phyloP scores from a whole-genome alignment of 2,329 filamentous ascomycete species.

The Paracorniculantispora psalliotae region DNA sequence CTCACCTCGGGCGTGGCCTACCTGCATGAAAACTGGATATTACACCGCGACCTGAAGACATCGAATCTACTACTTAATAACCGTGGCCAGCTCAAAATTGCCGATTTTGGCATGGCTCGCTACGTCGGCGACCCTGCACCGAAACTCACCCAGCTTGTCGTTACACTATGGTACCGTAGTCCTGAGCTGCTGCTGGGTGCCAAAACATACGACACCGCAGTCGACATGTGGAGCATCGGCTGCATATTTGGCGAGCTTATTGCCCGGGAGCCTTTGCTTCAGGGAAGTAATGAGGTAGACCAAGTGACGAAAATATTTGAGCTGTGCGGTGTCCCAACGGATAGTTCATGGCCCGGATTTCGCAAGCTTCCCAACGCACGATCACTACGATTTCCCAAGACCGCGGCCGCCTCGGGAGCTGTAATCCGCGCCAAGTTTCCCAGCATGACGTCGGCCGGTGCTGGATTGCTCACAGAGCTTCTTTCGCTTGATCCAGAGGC shows the following conservation, averaged over 20 bases:
- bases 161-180: slow-evolving; percentile 93
- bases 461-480: slow-evolving; percentile 62
- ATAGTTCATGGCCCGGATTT: slow-evolving; percentile 81
- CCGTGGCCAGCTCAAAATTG: slow-evolving; percentile 88
- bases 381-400: slow-evolving; percentile 63
- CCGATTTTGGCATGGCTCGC: slow-evolving; percentile 96
- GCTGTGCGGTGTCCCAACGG: slow-evolving; percentile 79
- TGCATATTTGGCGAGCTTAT: slow-evolving; percentile 94
- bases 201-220: slow-evolving; percentile 64
- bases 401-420: slow-evolving; percentile 36
- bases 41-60: slow-evolving; percentile 91
- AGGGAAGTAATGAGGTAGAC: slow-evolving; percentile 89
- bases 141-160: slow-evolving; percentile 84
- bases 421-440: slow-evolving; percentile 75
- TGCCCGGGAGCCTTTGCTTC: slow-evolving; percentile 74
- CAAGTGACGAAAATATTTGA: slow-evolving; percentile 84
- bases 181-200: slow-evolving; percentile 86
- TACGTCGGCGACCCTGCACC: slow-evolving; percentile 75
- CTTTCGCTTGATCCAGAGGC: slow-evolving; percentile 68
- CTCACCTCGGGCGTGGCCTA: slow-evolving; percentile 75
- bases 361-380: slow-evolving; percentile 82
- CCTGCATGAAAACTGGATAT: slow-evolving; percentile 83
- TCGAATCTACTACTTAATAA: slow-evolving; percentile 94
- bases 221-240: slow-evolving; percentile 95
- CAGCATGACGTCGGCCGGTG: slow-evolving; percentile 70